These are phyloP conservation scores for Vaccinium corymbosum DNA, from an alignment of 148 eudicot genomes.

Conservation along the genomic window DNA sequence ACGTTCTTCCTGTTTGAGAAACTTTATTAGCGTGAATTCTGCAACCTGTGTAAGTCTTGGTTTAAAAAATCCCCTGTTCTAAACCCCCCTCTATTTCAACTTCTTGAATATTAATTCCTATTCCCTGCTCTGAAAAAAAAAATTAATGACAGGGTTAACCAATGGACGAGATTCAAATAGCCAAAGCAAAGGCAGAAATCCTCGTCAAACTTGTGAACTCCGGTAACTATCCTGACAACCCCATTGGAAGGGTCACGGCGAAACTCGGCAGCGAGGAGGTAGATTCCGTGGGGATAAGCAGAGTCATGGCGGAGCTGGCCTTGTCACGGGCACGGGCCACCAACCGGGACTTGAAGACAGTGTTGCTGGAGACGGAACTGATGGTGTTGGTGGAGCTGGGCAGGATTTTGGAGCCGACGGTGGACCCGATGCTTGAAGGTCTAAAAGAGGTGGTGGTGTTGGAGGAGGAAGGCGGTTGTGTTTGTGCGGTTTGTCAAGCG, in stretches of 20 bases:
- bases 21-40: too few species aligned
- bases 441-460: neutral
- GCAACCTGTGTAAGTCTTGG: too few species aligned
- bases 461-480: neutral
- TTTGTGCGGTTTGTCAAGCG: slow-evolving; percentile 12
- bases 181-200: neutral
- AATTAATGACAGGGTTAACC: too few species aligned
- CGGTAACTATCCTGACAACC: neutral
- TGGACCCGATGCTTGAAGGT: neutral
- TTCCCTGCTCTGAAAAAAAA: too few species aligned
- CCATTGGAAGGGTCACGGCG: neutral
- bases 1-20: too few species aligned
- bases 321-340: neutral
- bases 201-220: neutral
- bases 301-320: neutral
- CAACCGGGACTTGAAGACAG: neutral
- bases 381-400: neutral
- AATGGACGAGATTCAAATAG: neutral
- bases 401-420: neutral
- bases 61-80: too few species aligned
- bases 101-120: too few species aligned
- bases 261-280: neutral
- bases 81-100: too few species aligned
- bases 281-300: neutral
- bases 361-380: neutral